Percentiles rank a stretch among this genome's conserved stretches.
These are phyloP conservation scores for Tetradesmus lagerheimii DNA, from an alignment of 139 green algal species.

Conservation along the genomic window DNA sequence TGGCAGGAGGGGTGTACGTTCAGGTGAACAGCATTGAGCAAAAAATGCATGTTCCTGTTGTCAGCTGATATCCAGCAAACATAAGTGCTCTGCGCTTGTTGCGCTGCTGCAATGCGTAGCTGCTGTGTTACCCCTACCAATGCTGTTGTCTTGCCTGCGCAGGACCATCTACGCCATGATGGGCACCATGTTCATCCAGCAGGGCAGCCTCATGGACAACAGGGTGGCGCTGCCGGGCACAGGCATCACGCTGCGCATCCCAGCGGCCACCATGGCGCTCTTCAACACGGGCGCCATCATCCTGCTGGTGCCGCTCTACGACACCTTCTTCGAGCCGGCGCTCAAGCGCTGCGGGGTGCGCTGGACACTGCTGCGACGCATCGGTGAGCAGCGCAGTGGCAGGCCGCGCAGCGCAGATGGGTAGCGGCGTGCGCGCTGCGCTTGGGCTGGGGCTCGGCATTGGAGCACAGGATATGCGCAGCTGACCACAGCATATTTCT, in stretches of 20 bases:
- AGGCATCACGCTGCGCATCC: constrained; percentile 66
- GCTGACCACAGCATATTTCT: not conserved
- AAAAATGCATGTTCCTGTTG: too few species aligned
- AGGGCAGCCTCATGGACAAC: constrained; percentile 88
- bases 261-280: constrained; percentile 85
- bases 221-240: constrained; percentile 36
- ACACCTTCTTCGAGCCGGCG: constrained; percentile 77
- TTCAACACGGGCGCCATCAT: constrained; percentile 84
- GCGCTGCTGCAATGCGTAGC: too few species aligned
- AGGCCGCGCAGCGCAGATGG: not conserved
- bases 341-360: constrained; percentile 62
- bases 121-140: not conserved
- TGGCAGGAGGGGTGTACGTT: not conserved
- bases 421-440: not conserved
- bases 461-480: not conserved
- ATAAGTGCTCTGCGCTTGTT: not conserved
- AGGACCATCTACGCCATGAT: constrained; percentile 95
- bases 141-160: not conserved
- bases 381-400: constrained; percentile 59
- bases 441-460: not conserved
- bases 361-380: constrained; percentile 85
- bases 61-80: too few species aligned
- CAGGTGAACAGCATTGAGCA: too few species aligned
- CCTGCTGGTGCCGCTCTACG: constrained; percentile 83
- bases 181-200: constrained; percentile 91